Evolutionary conservation across 2,329 filamentous ascomycete species (phyloP).

Genomic region (Fusarium veterinarium): DNA sequence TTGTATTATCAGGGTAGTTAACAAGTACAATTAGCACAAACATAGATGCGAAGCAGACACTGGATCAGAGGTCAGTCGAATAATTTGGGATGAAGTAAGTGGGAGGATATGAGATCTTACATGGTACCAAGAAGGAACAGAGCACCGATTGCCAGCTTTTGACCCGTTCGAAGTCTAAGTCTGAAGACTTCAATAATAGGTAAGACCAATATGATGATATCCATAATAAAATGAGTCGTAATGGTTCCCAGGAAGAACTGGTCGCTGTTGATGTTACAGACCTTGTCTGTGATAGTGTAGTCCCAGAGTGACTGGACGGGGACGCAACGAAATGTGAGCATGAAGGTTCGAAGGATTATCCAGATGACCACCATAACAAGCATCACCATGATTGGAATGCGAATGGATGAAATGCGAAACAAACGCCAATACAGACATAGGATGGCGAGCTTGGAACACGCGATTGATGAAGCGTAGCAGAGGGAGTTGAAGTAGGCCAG

Average conservation of each 20-base stretch:
- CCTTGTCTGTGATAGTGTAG: slow-evolving; percentile 37
- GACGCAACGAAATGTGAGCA: slow-evolving; percentile 50
- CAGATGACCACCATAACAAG: slow-evolving; percentile 38
- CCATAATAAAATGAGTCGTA: slow-evolving; percentile 48
- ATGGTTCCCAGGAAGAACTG: slow-evolving; percentile 50
- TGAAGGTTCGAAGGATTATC: slow-evolving; percentile 47
- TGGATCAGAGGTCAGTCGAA: background rate
- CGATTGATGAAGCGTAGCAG: slow-evolving; percentile 44
- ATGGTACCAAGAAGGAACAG: slow-evolving; percentile 14
- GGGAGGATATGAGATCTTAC: background rate
- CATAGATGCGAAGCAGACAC: slow-evolving; percentile 32
- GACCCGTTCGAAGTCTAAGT: background rate
- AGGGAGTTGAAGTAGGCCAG: slow-evolving; percentile 30
- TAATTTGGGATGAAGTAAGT: fast-evolving
- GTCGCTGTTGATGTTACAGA: slow-evolving; percentile 46
- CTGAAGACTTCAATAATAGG: slow-evolving; percentile 38
- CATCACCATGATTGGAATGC: slow-evolving; percentile 43
- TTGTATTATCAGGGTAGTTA: slow-evolving; percentile 13
- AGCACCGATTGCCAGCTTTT: slow-evolving; percentile 13
- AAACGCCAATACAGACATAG: slow-evolving; percentile 47
- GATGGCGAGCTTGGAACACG: slow-evolving; percentile 45
- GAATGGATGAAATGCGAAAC: slow-evolving; percentile 44
- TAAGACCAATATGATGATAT: slow-evolving; percentile 47
- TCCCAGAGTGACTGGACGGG: slow-evolving; percentile 52
- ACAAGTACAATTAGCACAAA: slow-evolving; percentile 20